phyloP scores from a whole-genome alignment of 371 early-diverging fungal species.

The Mortierella polycephala region DNA sequence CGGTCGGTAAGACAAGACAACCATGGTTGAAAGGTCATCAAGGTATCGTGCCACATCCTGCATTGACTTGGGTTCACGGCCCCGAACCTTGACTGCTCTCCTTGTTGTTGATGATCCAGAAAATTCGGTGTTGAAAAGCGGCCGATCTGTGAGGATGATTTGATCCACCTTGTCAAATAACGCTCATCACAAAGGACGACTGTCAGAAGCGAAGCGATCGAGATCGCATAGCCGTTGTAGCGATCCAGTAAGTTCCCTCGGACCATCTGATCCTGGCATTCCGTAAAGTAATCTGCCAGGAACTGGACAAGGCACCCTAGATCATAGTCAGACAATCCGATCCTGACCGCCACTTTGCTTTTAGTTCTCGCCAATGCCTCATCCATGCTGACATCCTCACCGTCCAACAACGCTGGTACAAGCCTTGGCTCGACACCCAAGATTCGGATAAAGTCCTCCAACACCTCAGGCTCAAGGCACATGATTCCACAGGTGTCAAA shows the following conservation, averaged over 20 bases:
- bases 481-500: conserved; percentile 48
- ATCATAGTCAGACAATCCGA: conserved; percentile 43
- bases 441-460: conserved; percentile 49
- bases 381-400: conserved; percentile 15
- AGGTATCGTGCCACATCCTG: conserved; percentile 40
- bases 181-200: conserved; percentile 46
- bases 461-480: conserved; percentile 46
- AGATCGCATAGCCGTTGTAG: conserved; percentile 39
- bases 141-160: conserved; percentile 5
- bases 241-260: conserved; percentile 44
- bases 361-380: background rate
- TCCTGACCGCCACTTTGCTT: conserved; percentile 10
- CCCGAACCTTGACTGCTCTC: background rate
- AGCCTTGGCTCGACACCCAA: conserved; percentile 46
- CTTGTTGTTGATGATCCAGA: background rate
- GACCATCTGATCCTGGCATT: conserved; percentile 24
- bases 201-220: conserved; percentile 42
- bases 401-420: conserved; percentile 38
- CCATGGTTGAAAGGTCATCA: conserved; percentile 43
- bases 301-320: conserved; percentile 34
- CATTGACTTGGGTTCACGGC: conserved; percentile 16
- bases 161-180: conserved; percentile 35
- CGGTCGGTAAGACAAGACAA: conserved; percentile 36
- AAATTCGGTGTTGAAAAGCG: conserved; percentile 1
- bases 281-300: conserved; percentile 31